A percentile compares a stretch with the other conserved stretches of the same genome.
These are phyloP conservation scores for Sanghuangporus weigelae DNA, from an alignment of 1,284 basidiomycete species.

Conservation along the genomic window DNA sequence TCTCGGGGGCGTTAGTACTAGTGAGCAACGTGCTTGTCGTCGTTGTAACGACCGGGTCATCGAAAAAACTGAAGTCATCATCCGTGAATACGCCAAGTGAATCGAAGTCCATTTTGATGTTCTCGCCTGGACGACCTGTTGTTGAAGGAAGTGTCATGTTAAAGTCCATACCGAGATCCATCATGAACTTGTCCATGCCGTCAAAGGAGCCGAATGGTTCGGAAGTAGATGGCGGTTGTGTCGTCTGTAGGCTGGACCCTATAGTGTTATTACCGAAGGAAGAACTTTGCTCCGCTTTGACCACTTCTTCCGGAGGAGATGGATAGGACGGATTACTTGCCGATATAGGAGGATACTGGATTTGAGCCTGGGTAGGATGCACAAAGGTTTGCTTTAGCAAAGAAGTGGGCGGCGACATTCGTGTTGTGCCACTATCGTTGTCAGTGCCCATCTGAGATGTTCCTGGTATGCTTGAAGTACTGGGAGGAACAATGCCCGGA, in stretches of 20 bases:
- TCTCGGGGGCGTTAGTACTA: conserved; percentile 22
- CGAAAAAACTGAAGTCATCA: conserved; percentile 76
- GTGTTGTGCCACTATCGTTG: not conserved
- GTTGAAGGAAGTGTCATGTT: conserved; percentile 29
- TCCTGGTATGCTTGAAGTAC: not conserved
- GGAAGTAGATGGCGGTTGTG: conserved; percentile 15
- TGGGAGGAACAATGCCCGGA: not conserved
- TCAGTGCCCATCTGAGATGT: not conserved
- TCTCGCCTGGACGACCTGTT: not conserved
- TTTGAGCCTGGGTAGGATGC: not conserved
- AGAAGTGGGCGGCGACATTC: not conserved
- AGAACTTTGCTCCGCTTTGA: not conserved
- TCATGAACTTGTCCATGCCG: conserved; percentile 37
- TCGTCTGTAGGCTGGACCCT: conserved; percentile 3
- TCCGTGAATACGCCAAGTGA: conserved; percentile 55
- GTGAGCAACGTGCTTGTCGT: not conserved
- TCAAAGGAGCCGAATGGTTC: conserved; percentile 35
- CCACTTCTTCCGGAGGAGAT: conserved; percentile 14
- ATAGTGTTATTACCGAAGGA: not conserved
- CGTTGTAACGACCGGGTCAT: conserved; percentile 33
- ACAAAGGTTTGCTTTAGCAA: conserved; percentile 6
- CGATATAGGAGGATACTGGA: not conserved
- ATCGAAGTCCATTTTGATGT: conserved; percentile 27
- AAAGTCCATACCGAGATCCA: conserved; percentile 41
- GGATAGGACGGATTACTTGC: conserved; percentile 10